Base-by-base conservation (phyloP, 164 flowering plant genomes). In the Magnolia officinalis region DNA sequence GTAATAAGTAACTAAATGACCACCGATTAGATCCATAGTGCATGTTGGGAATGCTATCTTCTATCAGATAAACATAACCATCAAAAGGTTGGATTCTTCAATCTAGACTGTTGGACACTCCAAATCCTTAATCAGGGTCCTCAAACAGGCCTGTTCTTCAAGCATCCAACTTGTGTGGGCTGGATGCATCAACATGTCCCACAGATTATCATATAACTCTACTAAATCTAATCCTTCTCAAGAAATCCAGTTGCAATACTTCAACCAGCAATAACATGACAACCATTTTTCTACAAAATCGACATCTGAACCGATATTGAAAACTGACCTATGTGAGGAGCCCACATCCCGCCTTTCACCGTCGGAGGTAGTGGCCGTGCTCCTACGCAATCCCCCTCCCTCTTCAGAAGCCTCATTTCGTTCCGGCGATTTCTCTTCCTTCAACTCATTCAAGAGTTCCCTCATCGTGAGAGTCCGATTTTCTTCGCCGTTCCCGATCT, bases 401-500 rank as follows among this genome's bases (percentile, higher is more conserved):
- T 21, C 67, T 69, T 69, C 71, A 7, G 50, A 7, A 69, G 50
- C 19, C 14, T 13, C 58, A 10, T n/a, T 49, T 1, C 72, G 23
- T 19, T 21, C 26, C 9, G 45, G 45, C 6, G 72, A 50, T 14
- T 29, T 29, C 26, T 70, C 72, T 19, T 50, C 23, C 26, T 50
- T 70, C 16, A 70, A n/a, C 45, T 70, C 72, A n/a, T 50, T 70
- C 55, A 70, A 21, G 9, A 70, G 72, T 59, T 70, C 72, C 72
- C 72, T 37, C 72, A 70, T 70, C 23, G 72, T 70, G 13, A 70
- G 19, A 49, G 58, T 45, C 72, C 59, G 59, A 20, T 11, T 20
- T 49, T 52, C 72, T n/a, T 70, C 72, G 9, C 58, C 72, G 58
- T 70, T 70, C 18, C 14, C 55, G 24, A 70, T 49, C 72, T 49